A percentile compares a stretch with the other conserved stretches of the same genome.
Evolutionary conservation across 73 alveolate species (phyloP).

Genomic region (Paramecium bursaria): DNA sequence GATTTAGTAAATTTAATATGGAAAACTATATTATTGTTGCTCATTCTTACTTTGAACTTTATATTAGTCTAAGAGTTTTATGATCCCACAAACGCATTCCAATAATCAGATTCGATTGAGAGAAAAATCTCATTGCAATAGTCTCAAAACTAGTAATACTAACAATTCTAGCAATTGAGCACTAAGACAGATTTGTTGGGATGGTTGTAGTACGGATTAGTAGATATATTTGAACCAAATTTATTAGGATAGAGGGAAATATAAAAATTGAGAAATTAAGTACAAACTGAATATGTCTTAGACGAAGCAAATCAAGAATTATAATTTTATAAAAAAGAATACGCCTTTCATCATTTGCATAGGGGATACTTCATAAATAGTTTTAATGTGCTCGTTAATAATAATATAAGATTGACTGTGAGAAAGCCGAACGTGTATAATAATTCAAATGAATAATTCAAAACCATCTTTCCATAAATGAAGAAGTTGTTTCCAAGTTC

Average conservation of each 20-base stretch:
- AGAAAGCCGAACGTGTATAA: not conserved
- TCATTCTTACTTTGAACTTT: conserved; percentile 15
- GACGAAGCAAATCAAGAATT: not conserved
- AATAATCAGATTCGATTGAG: not conserved
- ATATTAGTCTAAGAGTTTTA: conserved; percentile 18
- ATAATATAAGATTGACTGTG: conserved; percentile 27
- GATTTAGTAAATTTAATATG: conserved; percentile 41
- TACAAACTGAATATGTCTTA: not conserved
- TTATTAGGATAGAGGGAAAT: conserved; percentile 26
- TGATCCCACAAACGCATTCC: conserved; percentile 25
- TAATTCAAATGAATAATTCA: not conserved
- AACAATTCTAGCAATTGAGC: conserved; percentile 1
- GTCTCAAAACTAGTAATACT: not conserved
- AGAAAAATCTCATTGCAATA: conserved; percentile 26
- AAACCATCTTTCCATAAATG: not conserved
- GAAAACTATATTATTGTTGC: conserved; percentile 29
- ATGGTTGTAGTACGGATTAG: conserved; percentile 25
- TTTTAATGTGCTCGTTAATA: conserved; percentile 37
- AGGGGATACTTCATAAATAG: conserved; percentile 19
- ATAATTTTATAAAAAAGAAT: conserved; percentile 2
- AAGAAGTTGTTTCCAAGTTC: not conserved
- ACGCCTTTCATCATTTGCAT: conserved; percentile 5
- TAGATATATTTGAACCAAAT: conserved; percentile 27
- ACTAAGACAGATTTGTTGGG: conserved; percentile 10
- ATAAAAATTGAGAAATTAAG: not conserved